A percentile compares a stretch with the other conserved stretches of the same genome.
Conservation (phyloP, 2,329 filamentous ascomycete species). For the Fusarium albosuccineum region DNA sequence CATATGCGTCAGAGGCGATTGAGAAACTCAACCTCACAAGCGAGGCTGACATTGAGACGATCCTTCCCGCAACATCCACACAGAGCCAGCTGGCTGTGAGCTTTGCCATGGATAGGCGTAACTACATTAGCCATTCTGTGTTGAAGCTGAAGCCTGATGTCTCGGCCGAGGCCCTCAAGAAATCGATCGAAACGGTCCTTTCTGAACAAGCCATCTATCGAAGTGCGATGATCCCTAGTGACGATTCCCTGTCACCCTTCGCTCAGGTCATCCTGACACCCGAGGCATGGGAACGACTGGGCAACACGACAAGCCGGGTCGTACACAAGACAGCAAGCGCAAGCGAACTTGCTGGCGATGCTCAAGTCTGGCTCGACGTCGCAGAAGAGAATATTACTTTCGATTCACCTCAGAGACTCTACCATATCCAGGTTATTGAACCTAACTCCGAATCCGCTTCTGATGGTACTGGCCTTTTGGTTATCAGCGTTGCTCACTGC, state of each 20-base stretch:
- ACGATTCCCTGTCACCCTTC: slow-evolving; percentile 17
- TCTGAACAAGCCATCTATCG: slow-evolving; percentile 22
- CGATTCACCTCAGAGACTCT: slow-evolving; percentile 2
- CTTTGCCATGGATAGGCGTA: slow-evolving; percentile 23
- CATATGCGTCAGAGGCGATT: not conserved
- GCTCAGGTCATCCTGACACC: not conserved
- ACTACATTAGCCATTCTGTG: slow-evolving; percentile 24
- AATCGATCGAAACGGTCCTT: not conserved
- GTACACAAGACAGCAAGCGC: not conserved
- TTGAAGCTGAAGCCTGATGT: not conserved
- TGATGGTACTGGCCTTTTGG: not conserved
- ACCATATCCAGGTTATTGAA: slow-evolving; percentile 13
- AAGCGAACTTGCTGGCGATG: not conserved
- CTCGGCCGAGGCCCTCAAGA: not conserved
- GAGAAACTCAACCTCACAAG: not conserved
- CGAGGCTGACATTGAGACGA: not conserved
- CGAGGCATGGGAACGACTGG: not conserved
- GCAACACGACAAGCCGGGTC: fast-evolving
- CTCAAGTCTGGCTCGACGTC: not conserved
- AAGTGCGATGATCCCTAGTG: slow-evolving; percentile 7
- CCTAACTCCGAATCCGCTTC: not conserved
- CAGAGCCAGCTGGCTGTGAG: slow-evolving; percentile 29
- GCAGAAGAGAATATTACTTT: slow-evolving; percentile 3
- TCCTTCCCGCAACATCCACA: slow-evolving; percentile 18
- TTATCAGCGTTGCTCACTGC: slow-evolving; percentile 23